phyloP scores from a whole-genome alignment of 768 basidiomycete genomes.

The Pleurotus pulmonarius region DNA sequence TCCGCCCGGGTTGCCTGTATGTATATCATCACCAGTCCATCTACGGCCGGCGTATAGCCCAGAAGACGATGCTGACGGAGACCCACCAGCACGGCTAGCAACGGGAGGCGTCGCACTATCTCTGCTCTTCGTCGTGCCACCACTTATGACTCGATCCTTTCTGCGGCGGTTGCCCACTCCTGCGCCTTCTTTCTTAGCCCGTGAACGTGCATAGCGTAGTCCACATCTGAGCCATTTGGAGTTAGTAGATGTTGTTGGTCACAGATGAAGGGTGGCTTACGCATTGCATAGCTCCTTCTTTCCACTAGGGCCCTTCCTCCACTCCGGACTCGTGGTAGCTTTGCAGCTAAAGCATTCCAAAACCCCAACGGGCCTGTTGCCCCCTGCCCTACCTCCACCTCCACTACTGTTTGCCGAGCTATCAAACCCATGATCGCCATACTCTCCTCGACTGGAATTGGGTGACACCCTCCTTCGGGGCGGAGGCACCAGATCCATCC shows the following conservation, averaged over 20 bases:
- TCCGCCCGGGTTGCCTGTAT: neutral
- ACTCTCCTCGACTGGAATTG: conserved; percentile 43
- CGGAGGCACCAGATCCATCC: conserved; percentile 47
- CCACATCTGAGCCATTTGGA: conserved; percentile 54
- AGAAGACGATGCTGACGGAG: conserved; percentile 27
- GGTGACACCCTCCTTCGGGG: conserved; percentile 57
- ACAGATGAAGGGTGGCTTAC: conserved; percentile 41
- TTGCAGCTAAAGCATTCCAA: conserved; percentile 77
- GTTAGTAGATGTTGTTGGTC: neutral
- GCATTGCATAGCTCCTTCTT: conserved; percentile 93
- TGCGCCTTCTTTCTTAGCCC: conserved; percentile 83
- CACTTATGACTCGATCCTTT: conserved; percentile 51
- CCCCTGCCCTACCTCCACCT: conserved; percentile 38
- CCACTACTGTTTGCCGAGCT: neutral
- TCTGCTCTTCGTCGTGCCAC: conserved; percentile 27
- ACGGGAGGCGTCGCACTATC: conserved; percentile 39
- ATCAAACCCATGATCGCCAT: conserved; percentile 11
- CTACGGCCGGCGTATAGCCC: conserved; percentile 11
- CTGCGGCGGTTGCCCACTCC: conserved; percentile 51
- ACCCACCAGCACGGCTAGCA: conserved; percentile 2
- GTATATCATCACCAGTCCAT: neutral
- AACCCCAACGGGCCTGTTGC: conserved; percentile 72
- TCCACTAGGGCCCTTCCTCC: conserved; percentile 88
- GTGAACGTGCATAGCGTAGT: conserved; percentile 79
- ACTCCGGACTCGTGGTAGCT: conserved; percentile 80